These are phyloP conservation scores for Calonectria pteridis DNA, from an alignment of 2,329 filamentous ascomycete species.

Conservation along the genomic window DNA sequence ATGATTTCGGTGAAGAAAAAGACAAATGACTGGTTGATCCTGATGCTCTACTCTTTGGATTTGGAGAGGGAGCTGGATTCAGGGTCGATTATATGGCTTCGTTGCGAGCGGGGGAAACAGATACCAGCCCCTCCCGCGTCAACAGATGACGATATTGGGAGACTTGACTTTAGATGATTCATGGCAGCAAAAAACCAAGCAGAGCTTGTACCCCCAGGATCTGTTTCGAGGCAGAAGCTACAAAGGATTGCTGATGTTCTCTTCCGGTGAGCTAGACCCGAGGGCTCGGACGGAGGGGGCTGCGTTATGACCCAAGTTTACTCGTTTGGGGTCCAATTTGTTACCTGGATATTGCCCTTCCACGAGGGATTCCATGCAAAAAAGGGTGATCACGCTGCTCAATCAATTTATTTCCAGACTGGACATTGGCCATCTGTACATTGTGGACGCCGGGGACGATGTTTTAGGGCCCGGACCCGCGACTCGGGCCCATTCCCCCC, in stretches of 20 bases:
- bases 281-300: slow-evolving; percentile 7
- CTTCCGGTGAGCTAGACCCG: not conserved
- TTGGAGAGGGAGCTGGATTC: not conserved
- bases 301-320: slow-evolving; percentile 13
- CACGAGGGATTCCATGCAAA: slow-evolving; percentile 7
- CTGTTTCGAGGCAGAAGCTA: not conserved
- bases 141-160: slow-evolving; percentile 7
- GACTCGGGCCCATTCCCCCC: not conserved
- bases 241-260: slow-evolving; percentile 2
- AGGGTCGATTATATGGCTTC: slow-evolving; percentile 8
- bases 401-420: not conserved
- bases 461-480: not conserved
- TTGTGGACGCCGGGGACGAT: not conserved
- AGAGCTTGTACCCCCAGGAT: not conserved
- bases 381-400: slow-evolving; percentile 3
- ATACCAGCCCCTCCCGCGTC: not conserved
- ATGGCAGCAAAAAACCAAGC: not conserved
- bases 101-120: not conserved
- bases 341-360: not conserved
- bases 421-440: not conserved
- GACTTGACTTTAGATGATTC: not conserved
- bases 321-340: slow-evolving; percentile 2
- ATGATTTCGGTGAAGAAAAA: not conserved
- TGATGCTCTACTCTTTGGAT: not conserved
- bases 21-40: not conserved